Evolutionary conservation across 163 green algal genomes (phyloP).

Genomic region (Coccomyxa subellipsoidea): DNA sequence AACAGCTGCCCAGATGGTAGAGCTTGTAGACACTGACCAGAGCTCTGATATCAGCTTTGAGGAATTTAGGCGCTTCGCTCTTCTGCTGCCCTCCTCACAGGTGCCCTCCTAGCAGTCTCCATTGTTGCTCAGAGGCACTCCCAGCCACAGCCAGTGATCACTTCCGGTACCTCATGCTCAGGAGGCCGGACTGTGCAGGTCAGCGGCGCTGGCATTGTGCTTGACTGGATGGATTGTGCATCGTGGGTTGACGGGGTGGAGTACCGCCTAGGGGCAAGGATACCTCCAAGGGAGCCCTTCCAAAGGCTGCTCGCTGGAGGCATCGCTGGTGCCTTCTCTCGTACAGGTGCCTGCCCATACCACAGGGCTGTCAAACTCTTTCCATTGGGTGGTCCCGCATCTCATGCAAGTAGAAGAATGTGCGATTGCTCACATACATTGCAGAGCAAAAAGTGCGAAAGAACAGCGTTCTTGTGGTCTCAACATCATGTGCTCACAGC

Average conservation of each 20-base stretch:
- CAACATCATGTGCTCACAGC: background rate
- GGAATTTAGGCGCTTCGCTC: conserved; percentile 32
- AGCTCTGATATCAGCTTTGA: conserved; percentile 19
- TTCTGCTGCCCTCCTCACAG: conserved; percentile 26
- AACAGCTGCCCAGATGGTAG: conserved; percentile 21
- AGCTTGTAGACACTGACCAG: conserved; percentile 23
- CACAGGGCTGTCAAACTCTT: too few relatives aligned
- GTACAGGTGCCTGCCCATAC: conserved; percentile 32
- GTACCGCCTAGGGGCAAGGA: conserved; percentile 16
- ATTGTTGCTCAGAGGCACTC: too few relatives aligned
- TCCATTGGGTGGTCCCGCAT: too few relatives aligned
- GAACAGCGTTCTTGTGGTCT: background rate
- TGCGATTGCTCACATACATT: too few relatives aligned
- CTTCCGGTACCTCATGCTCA: too few relatives aligned
- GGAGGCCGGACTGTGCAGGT: too few relatives aligned
- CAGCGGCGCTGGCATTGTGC: conserved; percentile 1
- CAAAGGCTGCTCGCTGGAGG: conserved; percentile 57
- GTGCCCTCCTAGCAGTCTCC: too few relatives aligned
- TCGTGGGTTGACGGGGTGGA: conserved; percentile 31
- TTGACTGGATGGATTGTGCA: conserved; percentile 29
- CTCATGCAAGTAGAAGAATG: too few relatives aligned
- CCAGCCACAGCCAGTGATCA: too few relatives aligned
- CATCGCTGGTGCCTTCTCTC: conserved; percentile 52
- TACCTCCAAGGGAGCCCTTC: conserved; percentile 21
- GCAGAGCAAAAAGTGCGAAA: background rate